Conservation (phyloP, 352 stramenopile genomes). For the Elongisporangium anandrum region DNA sequence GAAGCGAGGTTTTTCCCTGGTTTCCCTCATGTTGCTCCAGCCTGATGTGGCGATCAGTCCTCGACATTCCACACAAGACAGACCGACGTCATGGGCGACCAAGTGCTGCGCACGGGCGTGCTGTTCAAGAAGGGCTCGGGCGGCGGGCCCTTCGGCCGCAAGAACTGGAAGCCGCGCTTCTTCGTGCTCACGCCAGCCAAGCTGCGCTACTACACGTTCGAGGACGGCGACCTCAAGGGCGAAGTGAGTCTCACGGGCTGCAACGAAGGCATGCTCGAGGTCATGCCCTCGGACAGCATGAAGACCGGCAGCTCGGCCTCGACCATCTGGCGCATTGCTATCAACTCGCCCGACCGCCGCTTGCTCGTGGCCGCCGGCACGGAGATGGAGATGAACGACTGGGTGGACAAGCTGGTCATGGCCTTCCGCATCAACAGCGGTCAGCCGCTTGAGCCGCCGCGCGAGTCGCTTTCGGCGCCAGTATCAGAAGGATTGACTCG, state of each 20-base stretch:
- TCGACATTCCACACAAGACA: neutral
- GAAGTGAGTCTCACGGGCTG: slow-evolving; percentile 68
- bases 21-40: neutral
- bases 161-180: slow-evolving; percentile 79
- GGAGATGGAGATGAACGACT: slow-evolving; percentile 86
- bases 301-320: slow-evolving; percentile 67
- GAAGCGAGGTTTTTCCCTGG: neutral
- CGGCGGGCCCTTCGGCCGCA: slow-evolving; percentile 54
- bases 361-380: slow-evolving; percentile 64
- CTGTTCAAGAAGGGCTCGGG: slow-evolving; percentile 81
- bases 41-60: neutral
- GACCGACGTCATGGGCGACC: slow-evolving; percentile 13
- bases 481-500: slow-evolving; percentile 9
- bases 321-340: slow-evolving; percentile 75
- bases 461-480: slow-evolving; percentile 6
- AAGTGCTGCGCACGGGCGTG: slow-evolving; percentile 68
- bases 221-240: slow-evolving; percentile 70
- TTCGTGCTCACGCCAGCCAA: slow-evolving; percentile 60
- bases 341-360: slow-evolving; percentile 55
- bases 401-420: slow-evolving; percentile 70
- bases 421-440: slow-evolving; percentile 57
- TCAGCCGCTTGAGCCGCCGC: slow-evolving; percentile 21
- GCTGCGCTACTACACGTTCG: slow-evolving; percentile 77
- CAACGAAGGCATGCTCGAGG: slow-evolving; percentile 55
- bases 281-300: slow-evolving; percentile 75